phyloP scores from a whole-genome alignment of 495 filamentous ascomycete genomes.

The Xylaria venustula region DNA sequence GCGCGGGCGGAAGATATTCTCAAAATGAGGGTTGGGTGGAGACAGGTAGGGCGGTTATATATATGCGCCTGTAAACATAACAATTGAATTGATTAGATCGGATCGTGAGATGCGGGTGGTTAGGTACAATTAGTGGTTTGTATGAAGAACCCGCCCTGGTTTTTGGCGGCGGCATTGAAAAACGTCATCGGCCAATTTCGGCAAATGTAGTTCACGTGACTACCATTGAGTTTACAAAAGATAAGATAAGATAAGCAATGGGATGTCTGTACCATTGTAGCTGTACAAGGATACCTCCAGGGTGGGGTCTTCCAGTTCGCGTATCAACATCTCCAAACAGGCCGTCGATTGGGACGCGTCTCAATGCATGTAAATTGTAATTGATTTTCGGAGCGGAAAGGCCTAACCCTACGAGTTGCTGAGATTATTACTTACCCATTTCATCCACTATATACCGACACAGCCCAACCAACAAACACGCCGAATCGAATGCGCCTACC shows the following conservation, averaged over 20 bases:
- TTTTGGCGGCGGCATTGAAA: neutral
- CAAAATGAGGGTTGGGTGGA: neutral
- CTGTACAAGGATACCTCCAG: neutral
- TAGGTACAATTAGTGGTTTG: too few relatives aligned
- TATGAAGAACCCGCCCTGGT: neutral
- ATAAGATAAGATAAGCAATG: too few relatives aligned
- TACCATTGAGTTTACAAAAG: neutral
- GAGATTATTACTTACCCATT: neutral
- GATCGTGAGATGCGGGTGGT: too few relatives aligned
- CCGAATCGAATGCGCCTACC: neutral
- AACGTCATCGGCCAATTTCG: constrained; percentile 9
- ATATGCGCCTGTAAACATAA: neutral
- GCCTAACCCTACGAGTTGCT: too few relatives aligned
- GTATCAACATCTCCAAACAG: constrained; percentile 2
- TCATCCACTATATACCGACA: neutral
- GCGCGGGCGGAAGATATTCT: too few relatives aligned
- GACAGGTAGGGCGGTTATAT: neutral
- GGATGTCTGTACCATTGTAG: too few relatives aligned
- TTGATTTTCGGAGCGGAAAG: too few relatives aligned
- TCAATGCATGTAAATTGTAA: neutral
- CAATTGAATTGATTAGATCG: neutral
- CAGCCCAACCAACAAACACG: neutral
- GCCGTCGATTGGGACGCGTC: constrained; percentile 11
- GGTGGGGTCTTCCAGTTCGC: constrained; percentile 9
- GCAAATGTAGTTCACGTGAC: neutral